Conservation (phyloP, 1,284 basidiomycete species). For the Ceratobasidium sp. region DNA sequence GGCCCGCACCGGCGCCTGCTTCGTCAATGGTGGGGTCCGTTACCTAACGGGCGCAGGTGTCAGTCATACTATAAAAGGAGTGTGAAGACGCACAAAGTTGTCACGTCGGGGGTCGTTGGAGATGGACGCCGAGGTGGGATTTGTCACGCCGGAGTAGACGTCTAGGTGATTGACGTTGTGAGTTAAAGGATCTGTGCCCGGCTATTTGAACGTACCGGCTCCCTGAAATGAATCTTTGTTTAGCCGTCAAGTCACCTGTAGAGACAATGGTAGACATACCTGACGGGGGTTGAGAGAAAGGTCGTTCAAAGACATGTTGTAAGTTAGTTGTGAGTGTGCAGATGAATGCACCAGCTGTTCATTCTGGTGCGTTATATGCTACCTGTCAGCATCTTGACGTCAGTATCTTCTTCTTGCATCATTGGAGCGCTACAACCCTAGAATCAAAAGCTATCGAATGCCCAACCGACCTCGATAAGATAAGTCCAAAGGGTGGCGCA, state of each 20-base stretch:
- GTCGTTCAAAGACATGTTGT: constrained; percentile 9
- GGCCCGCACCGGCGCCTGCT: constrained; percentile 39
- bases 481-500: constrained; percentile 4
- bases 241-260: background rate
- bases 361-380: constrained; percentile 11
- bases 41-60: constrained; percentile 2
- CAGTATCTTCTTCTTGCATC: constrained; percentile 19
- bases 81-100: constrained; percentile 35
- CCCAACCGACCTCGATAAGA: constrained; percentile 17
- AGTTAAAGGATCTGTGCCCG: background rate
- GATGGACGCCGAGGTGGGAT: constrained; percentile 36
- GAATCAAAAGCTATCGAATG: background rate
- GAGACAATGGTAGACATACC: background rate
- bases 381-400: constrained; percentile 14
- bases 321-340: background rate
- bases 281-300: background rate
- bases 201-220: background rate
- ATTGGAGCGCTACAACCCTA: background rate
- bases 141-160: constrained; percentile 38
- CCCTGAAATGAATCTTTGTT: background rate
- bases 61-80: background rate
- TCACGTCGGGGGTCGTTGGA: constrained; percentile 33
- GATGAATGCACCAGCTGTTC: background rate
- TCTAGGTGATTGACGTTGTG: constrained; percentile 5
- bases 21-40: constrained; percentile 34